Percentiles rank a stretch among this genome's conserved stretches.
Evolutionary conservation across 2,329 filamentous ascomycete genomes (phyloP).

Genomic region (Colletotrichum filicis): DNA sequence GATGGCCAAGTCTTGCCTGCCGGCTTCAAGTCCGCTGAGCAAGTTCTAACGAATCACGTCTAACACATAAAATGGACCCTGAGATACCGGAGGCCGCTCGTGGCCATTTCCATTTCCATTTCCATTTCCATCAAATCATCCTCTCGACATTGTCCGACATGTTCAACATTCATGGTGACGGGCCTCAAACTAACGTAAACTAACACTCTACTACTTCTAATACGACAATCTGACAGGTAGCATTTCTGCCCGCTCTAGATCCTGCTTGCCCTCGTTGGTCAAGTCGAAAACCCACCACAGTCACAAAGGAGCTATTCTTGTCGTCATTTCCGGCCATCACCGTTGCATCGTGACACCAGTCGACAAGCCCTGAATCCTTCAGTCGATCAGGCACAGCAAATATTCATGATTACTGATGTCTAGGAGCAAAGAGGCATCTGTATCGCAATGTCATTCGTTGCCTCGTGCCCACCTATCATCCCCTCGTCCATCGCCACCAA

Average conservation of each 20-base stretch:
- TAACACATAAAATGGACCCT: background rate
- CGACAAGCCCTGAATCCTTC: slow-evolving; percentile 2
- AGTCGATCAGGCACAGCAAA: background rate
- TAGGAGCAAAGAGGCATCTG: background rate
- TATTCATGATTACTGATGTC: background rate
- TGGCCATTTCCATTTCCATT: background rate
- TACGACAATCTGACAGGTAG: background rate
- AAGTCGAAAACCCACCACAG: background rate
- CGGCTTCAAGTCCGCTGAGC: background rate
- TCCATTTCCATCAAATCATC: background rate
- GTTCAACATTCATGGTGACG: background rate
- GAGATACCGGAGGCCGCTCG: background rate
- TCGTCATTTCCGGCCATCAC: slow-evolving; percentile 12
- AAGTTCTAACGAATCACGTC: background rate
- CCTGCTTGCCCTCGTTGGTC: background rate
- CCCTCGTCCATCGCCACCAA: background rate
- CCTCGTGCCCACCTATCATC: background rate
- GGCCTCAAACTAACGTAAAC: background rate
- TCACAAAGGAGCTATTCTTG: background rate
- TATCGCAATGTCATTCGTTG: background rate
- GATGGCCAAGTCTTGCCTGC: background rate
- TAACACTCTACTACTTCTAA: too few relatives aligned
- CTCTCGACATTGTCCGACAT: background rate
- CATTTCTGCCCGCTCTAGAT: background rate
- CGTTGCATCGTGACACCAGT: slow-evolving; percentile 3